Conservation (phyloP, 176 grass and related monocot genomes). For the Oryza australiensis region DNA sequence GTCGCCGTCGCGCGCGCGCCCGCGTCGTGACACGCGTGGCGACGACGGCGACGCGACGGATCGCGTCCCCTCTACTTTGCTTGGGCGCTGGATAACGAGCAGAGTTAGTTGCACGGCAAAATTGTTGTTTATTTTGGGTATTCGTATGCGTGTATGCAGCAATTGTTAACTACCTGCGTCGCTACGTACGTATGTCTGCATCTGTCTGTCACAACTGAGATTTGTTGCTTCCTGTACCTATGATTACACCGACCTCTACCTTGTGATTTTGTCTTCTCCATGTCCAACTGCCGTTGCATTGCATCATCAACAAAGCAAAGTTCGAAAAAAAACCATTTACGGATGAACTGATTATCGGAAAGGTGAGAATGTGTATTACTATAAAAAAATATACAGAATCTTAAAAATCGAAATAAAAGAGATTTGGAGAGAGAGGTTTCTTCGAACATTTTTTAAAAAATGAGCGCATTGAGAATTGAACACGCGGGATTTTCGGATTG, state of each 20-base stretch:
- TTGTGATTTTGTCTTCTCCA: background rate
- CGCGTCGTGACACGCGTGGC: constrained; percentile 3
- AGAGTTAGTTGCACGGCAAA: background rate
- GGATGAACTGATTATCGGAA: no score
- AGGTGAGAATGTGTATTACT: no score
- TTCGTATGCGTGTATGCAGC: constrained; percentile 2
- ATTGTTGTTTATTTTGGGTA: background rate
- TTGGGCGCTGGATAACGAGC: background rate
- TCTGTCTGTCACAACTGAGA: background rate
- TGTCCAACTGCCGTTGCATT: background rate
- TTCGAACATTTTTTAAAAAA: no score
- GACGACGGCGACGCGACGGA: background rate
- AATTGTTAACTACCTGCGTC: background rate
- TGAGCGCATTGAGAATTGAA: no score
- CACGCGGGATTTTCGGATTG: no score
- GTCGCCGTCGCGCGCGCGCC: background rate
- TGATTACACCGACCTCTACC: background rate
- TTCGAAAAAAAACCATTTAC: no score
- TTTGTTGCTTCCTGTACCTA: background rate
- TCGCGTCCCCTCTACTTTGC: constrained; percentile 3
- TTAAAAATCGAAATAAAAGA: no score
- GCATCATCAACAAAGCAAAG: background rate
- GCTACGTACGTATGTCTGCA: background rate
- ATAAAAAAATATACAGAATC: no score
- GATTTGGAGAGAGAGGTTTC: no score